Evolutionary conservation across 768 basidiomycete species (phyloP), one percentile per base, ranked within the genome.

Genomic region (Serendipita vermifera): DNA sequence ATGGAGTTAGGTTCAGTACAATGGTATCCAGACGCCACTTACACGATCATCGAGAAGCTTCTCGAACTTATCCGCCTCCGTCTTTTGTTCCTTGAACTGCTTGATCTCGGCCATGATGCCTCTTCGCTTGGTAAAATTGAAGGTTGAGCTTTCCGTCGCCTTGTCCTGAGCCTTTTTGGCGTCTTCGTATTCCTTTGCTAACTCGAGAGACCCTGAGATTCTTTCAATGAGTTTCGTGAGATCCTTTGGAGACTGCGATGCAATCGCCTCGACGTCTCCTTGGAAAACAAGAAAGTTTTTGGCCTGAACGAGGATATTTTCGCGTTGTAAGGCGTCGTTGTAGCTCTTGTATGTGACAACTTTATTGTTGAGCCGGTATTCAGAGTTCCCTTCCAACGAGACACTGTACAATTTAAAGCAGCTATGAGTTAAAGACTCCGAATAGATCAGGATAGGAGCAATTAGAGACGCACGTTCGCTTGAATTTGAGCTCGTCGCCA

Each of bases 201-300:
- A 79, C 64, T 98, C 96, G 20, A 94, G 74, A 0, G 91, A 96
- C 1, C 94, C 94, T 58, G 84, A 87, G 59, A 98, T 97, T 66
- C 97, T 91, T 62, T 99, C 96, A 41, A 99, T 86, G 31, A 98
- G 82, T 15, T 80, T 79, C 0, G 93, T 77, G 20, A 98, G 80
- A 62, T 94, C 92, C 58, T 83, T 82, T 14, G 96, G 80, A 0
- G 87, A 91, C 62, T 99, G 96, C 2, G 88, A 87, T 0, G 96
- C 96, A 32, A 99, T 89, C 2, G 91, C 89, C 70, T 99, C 96
- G 31, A 99, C 96, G 65, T 98, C 96, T 54, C 96, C 96, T 66
- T 99, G 96, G 72, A 99, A 98, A 9, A 98, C 96, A 54, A 98
- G 83, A 64, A 98, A 99, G 72, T 98, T 98, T 73, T 97, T 97